These are phyloP conservation scores for Magnolia officinalis DNA, from an alignment of 164 flowering plant species.

Conservation along the genomic window DNA sequence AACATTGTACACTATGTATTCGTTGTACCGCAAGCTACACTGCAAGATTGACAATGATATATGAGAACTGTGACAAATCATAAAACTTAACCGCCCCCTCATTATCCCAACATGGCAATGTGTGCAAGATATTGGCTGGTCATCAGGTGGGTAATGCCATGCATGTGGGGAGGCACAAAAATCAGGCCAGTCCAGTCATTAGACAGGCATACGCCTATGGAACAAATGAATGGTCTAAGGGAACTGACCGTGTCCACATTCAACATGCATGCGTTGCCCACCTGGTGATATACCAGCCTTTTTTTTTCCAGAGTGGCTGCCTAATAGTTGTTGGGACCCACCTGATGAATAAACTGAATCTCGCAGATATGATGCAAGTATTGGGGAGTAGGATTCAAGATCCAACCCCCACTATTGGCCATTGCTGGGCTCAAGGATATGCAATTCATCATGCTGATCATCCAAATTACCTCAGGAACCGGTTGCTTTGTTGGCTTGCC, in stretches of 20 bases:
- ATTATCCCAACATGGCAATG: not conserved
- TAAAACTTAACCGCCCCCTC: not conserved
- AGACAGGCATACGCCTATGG: not conserved
- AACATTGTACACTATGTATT: constrained; percentile 89
- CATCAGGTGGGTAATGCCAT: not conserved
- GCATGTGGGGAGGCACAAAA: too few relatives aligned
- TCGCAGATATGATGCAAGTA: too few relatives aligned
- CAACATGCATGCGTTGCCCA: not conserved
- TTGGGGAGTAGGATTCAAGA: not conserved
- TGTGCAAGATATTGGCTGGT: not conserved
- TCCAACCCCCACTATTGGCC: not conserved
- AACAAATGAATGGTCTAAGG: too few relatives aligned
- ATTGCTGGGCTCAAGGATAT: not conserved
- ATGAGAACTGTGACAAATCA: not conserved
- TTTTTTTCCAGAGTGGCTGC: not conserved
- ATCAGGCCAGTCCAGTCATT: not conserved
- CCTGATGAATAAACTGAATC: too few relatives aligned
- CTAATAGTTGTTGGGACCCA: too few relatives aligned
- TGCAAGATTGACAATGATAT: constrained; percentile 26
- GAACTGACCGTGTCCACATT: not conserved
- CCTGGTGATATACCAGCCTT: not conserved
- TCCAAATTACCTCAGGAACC: constrained; percentile 34
- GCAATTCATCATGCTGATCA: not conserved
- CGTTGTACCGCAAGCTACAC: constrained; percentile 73
- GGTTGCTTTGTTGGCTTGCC: constrained; percentile 62